Evolutionary conservation across 2,329 filamentous ascomycete species (phyloP).

Genomic region (Cadophora sp.): DNA sequence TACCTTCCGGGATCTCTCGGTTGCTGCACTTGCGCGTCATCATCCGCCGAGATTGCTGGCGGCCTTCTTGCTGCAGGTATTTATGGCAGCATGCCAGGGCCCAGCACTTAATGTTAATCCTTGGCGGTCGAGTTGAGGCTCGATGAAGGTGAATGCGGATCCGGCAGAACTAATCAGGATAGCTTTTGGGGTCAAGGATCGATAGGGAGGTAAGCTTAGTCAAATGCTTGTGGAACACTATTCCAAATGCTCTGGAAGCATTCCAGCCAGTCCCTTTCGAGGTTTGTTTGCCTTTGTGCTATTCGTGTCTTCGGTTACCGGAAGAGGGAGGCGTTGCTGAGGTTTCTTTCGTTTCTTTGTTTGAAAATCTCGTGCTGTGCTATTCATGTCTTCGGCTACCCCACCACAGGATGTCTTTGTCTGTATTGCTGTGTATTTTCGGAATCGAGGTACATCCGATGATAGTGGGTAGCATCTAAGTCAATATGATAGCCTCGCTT

Average conservation of each 20-base stretch:
- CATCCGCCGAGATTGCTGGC: not conserved
- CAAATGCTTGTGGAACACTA: not conserved
- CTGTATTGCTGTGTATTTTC: constrained; percentile 21
- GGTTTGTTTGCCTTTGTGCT: constrained; percentile 8
- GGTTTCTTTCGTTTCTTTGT: constrained; percentile 3
- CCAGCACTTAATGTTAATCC: not conserved
- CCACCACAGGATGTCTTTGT: not conserved
- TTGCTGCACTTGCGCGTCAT: constrained; percentile 2
- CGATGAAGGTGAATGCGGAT: not conserved
- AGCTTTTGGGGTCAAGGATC: constrained; percentile 3
- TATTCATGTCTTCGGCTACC: constrained; percentile 6
- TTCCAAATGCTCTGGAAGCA: constrained; percentile 13
- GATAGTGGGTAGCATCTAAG: constrained; percentile 10
- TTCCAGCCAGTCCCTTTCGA: not conserved
- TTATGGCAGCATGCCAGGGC: constrained; percentile 1
- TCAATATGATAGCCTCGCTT: not conserved
- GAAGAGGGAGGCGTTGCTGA: not conserved
- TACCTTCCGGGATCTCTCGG: not conserved
- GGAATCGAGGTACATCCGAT: constrained; percentile 8
- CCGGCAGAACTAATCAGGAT: not conserved
- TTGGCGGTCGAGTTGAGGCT: not conserved
- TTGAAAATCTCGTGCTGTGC: not conserved
- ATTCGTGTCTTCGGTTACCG: constrained; percentile 11
- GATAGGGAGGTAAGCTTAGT: constrained; percentile 19
- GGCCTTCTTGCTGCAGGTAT: not conserved